These are phyloP conservation scores for Pouteria glomerata DNA, from an alignment of 148 eudicot genomes.

Conservation along the genomic window DNA sequence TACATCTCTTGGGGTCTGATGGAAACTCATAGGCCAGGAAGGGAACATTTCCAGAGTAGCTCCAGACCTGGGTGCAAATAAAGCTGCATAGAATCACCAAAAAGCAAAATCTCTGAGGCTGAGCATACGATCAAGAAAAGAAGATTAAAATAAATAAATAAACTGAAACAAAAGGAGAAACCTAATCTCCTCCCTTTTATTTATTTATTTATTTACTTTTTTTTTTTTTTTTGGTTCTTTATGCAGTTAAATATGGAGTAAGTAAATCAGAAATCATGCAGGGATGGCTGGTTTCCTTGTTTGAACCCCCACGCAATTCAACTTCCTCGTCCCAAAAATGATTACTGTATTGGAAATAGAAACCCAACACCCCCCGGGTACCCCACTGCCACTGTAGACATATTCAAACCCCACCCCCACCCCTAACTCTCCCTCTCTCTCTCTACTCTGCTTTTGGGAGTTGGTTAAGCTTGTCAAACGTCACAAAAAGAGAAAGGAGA, in stretches of 20 bases:
- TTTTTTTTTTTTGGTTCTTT: constrained; percentile 11
- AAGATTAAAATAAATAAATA: background rate
- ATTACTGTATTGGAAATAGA: constrained; percentile 53
- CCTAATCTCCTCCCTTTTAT: constrained; percentile 35
- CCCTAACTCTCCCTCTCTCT: constrained; percentile 12
- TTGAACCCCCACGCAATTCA: constrained; percentile 71
- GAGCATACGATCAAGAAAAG: constrained; percentile 11
- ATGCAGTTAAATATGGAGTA: constrained; percentile 35
- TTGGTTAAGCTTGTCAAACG: constrained; percentile 48
- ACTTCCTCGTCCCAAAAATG: constrained; percentile 34
- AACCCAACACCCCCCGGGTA: constrained; percentile 10
- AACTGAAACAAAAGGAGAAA: constrained; percentile 18
- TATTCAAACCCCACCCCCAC: constrained; percentile 32
- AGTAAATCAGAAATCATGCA: constrained; percentile 29
- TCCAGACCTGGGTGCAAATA: constrained; percentile 64
- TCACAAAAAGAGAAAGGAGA: constrained; percentile 22
- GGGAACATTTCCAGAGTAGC: constrained; percentile 99
- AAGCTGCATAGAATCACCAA: constrained; percentile 64
- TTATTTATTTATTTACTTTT: too few species aligned
- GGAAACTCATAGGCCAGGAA: constrained; percentile 95
- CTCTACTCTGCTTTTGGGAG: constrained; percentile 11
- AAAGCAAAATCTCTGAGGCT: constrained; percentile 29
- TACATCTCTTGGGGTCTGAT: constrained; percentile 45
- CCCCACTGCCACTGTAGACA: constrained; percentile 24
- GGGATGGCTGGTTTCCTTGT: constrained; percentile 33